Evolutionary conservation across 352 stramenopile species (phyloP).

Genomic region (Blastocystis sp.): DNA sequence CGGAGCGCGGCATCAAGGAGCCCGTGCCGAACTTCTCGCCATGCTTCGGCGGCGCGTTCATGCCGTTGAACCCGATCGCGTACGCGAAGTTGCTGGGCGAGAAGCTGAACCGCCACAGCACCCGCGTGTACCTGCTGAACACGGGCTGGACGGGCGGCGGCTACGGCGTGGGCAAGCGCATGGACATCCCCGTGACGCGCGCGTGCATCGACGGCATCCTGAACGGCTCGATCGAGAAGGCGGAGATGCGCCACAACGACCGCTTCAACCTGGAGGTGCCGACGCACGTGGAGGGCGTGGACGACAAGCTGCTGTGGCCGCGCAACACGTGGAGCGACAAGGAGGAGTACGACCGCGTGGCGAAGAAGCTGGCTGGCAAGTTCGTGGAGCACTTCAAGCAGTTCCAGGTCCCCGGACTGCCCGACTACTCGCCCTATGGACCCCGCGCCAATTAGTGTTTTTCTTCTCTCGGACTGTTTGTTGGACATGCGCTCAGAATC

Average conservation of each 20-base stretch:
- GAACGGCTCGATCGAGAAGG: conserved; percentile 88
- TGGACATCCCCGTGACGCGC: conserved; percentile 82
- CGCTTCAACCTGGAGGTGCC: conserved; percentile 91
- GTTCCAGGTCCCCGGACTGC: conserved; percentile 80
- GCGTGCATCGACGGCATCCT: conserved; percentile 87
- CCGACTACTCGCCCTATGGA: conserved; percentile 91
- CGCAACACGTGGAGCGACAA: conserved; percentile 81
- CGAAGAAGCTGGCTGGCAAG: conserved; percentile 78
- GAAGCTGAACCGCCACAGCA: conserved; percentile 89
- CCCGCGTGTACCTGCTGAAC: conserved; percentile 87
- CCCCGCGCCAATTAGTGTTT: conserved; percentile 76
- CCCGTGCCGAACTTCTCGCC: conserved; percentile 90
- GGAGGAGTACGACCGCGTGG: conserved; percentile 78
- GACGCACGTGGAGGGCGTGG: conserved; percentile 81
- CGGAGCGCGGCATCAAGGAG: conserved; percentile 91
- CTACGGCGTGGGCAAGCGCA: conserved; percentile 91
- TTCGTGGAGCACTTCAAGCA: conserved; percentile 83
- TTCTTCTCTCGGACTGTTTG: conserved; percentile 1
- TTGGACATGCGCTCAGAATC: neutral
- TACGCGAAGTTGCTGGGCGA: conserved; percentile 93
- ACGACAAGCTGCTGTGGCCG: conserved; percentile 84
- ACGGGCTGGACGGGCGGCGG: conserved; percentile 91
- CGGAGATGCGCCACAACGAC: conserved; percentile 80
- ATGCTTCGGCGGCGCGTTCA: conserved; percentile 94
- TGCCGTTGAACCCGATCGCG: conserved; percentile 90